Evolutionary conservation across 768 basidiomycete genomes (phyloP).

Genomic region (Suillus spraguei): DNA sequence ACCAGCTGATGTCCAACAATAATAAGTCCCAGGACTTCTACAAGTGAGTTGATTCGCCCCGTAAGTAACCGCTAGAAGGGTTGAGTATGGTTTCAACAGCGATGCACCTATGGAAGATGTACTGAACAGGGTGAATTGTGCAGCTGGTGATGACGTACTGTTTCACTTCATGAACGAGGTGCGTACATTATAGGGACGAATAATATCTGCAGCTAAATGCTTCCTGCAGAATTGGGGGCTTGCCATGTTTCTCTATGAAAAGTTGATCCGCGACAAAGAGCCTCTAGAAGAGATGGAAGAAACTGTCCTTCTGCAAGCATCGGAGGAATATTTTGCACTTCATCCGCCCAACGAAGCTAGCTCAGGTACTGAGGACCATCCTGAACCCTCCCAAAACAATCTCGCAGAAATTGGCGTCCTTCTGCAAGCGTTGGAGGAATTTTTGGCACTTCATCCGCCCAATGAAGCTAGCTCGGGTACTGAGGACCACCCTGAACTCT

Average conservation of each 20-base stretch:
- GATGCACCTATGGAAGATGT: too few species aligned
- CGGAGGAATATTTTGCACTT: background rate
- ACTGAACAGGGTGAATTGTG: too few species aligned
- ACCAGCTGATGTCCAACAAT: background rate
- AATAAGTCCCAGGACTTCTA: too few species aligned
- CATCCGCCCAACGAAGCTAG: slow-evolving; percentile 10
- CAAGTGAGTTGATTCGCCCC: background rate
- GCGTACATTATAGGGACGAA: background rate
- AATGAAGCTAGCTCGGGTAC: slow-evolving; percentile 4
- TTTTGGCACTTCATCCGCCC: slow-evolving; percentile 11
- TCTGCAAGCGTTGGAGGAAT: background rate
- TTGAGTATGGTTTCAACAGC: background rate
- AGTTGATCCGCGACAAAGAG: background rate
- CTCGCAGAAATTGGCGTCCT: too few species aligned
- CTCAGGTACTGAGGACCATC: background rate
- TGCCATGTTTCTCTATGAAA: background rate
- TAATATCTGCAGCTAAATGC: too few species aligned
- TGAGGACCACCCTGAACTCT: slow-evolving; percentile 12
- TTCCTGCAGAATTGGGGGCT: background rate
- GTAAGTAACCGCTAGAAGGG: too few species aligned
- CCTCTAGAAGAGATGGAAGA: background rate
- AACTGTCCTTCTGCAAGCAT: background rate
- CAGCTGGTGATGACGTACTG: background rate
- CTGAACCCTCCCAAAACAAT: slow-evolving; percentile 15
- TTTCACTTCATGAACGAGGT: background rate